Conservation (phyloP, 495 filamentous ascomycete species). For the Aspergillus mulundensis region DNA sequence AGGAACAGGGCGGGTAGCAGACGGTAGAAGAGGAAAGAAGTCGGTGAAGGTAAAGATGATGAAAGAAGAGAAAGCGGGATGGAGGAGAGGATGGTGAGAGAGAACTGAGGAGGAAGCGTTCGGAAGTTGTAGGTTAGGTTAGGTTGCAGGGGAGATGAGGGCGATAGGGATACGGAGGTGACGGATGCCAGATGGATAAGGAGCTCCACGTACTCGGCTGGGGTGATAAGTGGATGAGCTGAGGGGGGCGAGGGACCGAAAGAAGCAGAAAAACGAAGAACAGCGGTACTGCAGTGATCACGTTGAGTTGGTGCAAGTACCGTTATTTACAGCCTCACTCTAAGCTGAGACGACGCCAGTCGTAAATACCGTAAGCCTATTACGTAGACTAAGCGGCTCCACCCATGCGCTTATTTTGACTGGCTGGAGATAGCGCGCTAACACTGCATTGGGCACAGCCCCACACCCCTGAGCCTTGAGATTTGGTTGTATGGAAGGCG, state of each 20-base stretch:
- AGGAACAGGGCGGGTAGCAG: constrained; percentile 6
- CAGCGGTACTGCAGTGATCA: constrained; percentile 11
- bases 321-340: not conserved
- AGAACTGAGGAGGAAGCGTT: constrained; percentile 13
- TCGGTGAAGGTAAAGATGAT: constrained; percentile 14
- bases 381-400: constrained; percentile 14
- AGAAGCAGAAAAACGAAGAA: constrained; percentile 21
- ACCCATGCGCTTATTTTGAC: constrained; percentile 6
- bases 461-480: constrained; percentile 22
- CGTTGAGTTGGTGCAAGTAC: constrained; percentile 16
- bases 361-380: not conserved
- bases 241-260: constrained; percentile 13
- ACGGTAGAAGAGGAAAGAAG: constrained; percentile 8
- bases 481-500: constrained; percentile 4
- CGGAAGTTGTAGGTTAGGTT: constrained; percentile 6
- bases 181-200: constrained; percentile 10
- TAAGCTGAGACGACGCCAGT: not conserved
- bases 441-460: constrained; percentile 17
- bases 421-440: not conserved
- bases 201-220: not conserved
- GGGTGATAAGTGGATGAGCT: not conserved
- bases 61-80: constrained; percentile 25
- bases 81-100: constrained; percentile 14
- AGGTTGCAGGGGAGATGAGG: not conserved
- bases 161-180: constrained; percentile 10